These are phyloP conservation scores for Candida suzukii DNA, from an alignment of 805 yeast genomes.

Conservation along the genomic window DNA sequence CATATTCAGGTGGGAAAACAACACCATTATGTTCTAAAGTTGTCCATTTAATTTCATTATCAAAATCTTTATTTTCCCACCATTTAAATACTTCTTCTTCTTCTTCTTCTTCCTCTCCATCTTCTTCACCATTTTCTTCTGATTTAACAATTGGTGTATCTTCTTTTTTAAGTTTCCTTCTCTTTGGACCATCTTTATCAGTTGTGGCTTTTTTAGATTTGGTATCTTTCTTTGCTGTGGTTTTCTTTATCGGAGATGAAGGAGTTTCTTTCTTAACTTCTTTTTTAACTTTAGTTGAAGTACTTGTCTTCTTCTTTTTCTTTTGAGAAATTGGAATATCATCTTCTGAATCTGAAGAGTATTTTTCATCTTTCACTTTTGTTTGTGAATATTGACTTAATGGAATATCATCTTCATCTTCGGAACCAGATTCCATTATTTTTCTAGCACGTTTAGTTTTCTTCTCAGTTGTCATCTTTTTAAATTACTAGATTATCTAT, in stretches of 20 bases:
- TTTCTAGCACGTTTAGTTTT: neutral
- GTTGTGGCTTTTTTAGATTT: slow-evolving; percentile 4
- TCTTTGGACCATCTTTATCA: slow-evolving; percentile 10
- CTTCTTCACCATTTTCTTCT: too few species aligned
- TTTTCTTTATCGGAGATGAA: slow-evolving; percentile 1
- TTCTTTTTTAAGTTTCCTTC: slow-evolving; percentile 8
- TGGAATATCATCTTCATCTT: neutral
- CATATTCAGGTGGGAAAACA: slow-evolving; percentile 87
- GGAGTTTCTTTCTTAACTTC: slow-evolving; percentile 1
- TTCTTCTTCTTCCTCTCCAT: slow-evolving; percentile 36
- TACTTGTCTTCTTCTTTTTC: neutral
- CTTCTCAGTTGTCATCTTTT: neutral
- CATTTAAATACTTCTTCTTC: slow-evolving; percentile 62
- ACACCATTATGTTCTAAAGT: slow-evolving; percentile 86
- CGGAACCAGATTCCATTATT: neutral
- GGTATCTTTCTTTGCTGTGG: slow-evolving; percentile 5
- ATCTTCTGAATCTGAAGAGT: neutral
- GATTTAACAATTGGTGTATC: slow-evolving; percentile 11
- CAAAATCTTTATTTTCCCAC: slow-evolving; percentile 77
- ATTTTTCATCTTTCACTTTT: too few species aligned
- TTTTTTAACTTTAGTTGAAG: slow-evolving; percentile 1
- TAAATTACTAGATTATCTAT: too few species aligned
- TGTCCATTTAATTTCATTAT: slow-evolving; percentile 80
- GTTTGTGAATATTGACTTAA: neutral
- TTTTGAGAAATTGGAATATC: neutral